Conservation (phyloP, 176 grass and related monocot species). For the Otatea glauca region DNA sequence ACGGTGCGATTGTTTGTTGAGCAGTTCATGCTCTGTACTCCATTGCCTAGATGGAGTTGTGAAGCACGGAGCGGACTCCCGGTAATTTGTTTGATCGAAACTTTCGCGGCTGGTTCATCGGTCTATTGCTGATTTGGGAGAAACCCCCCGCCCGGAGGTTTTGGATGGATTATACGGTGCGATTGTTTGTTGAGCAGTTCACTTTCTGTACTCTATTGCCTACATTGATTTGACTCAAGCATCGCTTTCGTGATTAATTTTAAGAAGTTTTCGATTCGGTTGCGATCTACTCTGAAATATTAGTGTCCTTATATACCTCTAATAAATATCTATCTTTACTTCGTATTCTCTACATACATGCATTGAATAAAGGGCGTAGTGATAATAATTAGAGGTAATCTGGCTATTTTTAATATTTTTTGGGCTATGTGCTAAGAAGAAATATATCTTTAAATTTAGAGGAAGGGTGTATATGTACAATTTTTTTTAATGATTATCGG, state of each 20-base stretch:
- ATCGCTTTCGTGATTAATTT: not conserved
- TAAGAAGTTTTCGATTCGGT: not conserved
- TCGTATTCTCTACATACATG: too few species aligned
- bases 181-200: too few species aligned
- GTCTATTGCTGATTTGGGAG: not conserved
- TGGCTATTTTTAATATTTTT: too few species aligned
- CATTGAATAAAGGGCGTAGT: too few species aligned
- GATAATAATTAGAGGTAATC: too few species aligned
- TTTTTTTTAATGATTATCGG: conserved; percentile 8
- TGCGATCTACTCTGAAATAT: too few species aligned
- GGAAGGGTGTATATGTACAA: too few species aligned
- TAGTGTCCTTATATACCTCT: too few species aligned
- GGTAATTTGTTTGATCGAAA: not conserved
- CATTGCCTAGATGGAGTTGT: not conserved
- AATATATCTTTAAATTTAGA: too few species aligned
- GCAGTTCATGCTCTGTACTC: not conserved
- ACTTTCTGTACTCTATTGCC: not conserved
- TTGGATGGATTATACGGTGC: conserved; percentile 34
- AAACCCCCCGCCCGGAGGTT: not conserved
- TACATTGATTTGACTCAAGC: not conserved
- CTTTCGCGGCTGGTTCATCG: not conserved
- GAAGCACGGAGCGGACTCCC: not conserved
- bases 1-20: not conserved
- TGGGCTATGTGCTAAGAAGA: too few species aligned
- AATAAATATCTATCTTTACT: too few species aligned